Evolutionary conservation across 192 early-diverging fungal genomes (phyloP), one percentile per base, ranked within the genome.

Genomic region (Backusella tuberculispora): DNA sequence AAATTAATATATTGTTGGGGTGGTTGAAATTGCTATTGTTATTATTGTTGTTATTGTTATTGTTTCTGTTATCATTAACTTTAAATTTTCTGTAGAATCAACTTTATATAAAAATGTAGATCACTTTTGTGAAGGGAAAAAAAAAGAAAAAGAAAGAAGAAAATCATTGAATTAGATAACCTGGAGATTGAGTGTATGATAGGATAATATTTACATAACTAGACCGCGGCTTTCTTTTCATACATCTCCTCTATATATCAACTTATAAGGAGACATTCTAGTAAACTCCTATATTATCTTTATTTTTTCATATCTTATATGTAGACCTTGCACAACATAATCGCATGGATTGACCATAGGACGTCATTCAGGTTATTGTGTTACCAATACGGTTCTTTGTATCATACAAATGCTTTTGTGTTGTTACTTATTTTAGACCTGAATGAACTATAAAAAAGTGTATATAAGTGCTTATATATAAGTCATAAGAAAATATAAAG

Each of bases 371-470:
- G 19, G 50, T 56, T 56, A 21, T 24, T 24, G 50, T 24, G 19
- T 19, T 8, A 50, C 48, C 15, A 50, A 6, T 21, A 56, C 50
- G 7, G 8, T 12, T 24, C 10, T 19, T 24, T 56, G 50, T 56
- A 56, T 24, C 17, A 56, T 10, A 24, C 7, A 56, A 10, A 56
- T 21, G 19, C 1, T 10, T 9, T 56, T 56, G 50, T 56, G 24
- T 56, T 9, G 24, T 56, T 56, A 56, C 50, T 56, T 9, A 56
- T 56, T 56, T 56, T 56, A 56, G 50, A 56, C 8, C 4, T 7
- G 19, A 56, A 56, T 21, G 50, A 53, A 21, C 50, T 53, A 53
- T 53, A 53, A 53, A 53, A 53, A 53, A 53, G n/a, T n/a, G n/a
- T n/a, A n/a, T n/a, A n/a, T n/a, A n/a, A n/a, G n/a, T n/a, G n/a